These are phyloP conservation scores for Paraleonurus japonicus DNA, from an alignment of 257 asterid genomes.

Conservation along the genomic window DNA sequence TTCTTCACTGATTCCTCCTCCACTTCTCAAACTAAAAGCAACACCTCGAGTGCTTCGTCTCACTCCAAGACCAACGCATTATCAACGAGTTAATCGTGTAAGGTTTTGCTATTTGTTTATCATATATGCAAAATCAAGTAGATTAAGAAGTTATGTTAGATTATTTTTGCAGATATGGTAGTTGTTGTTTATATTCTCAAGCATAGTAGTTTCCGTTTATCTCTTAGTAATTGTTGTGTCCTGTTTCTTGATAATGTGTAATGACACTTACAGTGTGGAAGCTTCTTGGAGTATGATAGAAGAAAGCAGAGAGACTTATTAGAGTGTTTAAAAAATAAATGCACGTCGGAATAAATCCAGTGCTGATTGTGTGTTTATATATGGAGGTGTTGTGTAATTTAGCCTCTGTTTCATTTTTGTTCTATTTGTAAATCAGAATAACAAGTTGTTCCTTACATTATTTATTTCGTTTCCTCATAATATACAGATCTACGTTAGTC, in stretches of 20 bases:
- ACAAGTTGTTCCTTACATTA: background rate
- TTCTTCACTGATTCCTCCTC: conserved; percentile 76
- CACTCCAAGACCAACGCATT: conserved; percentile 24
- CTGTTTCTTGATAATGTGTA: background rate
- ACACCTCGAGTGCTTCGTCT: conserved; percentile 37
- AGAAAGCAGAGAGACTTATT: background rate
- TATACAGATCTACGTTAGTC: background rate
- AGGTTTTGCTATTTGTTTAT: background rate
- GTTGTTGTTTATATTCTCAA: background rate
- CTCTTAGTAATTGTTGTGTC: background rate
- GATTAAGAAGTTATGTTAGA: background rate
- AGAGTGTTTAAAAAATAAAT: background rate
- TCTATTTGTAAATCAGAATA: background rate
- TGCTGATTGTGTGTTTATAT: background rate
- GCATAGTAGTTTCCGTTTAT: background rate
- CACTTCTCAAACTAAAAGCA: conserved; percentile 39
- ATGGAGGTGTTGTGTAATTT: background rate
- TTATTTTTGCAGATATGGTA: background rate
- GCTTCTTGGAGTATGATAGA: background rate
- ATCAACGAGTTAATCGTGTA: conserved; percentile 5
- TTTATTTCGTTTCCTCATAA: background rate
- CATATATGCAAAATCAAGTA: conserved; percentile 6
- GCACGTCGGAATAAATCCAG: background rate
- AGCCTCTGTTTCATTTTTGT: background rate
- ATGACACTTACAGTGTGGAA: background rate